A percentile compares a stretch with the other conserved stretches of the same genome.
Evolutionary conservation across 2,329 filamentous ascomycete genomes (phyloP).

Genomic region (Tolypocladium ophioglossoides): DNA sequence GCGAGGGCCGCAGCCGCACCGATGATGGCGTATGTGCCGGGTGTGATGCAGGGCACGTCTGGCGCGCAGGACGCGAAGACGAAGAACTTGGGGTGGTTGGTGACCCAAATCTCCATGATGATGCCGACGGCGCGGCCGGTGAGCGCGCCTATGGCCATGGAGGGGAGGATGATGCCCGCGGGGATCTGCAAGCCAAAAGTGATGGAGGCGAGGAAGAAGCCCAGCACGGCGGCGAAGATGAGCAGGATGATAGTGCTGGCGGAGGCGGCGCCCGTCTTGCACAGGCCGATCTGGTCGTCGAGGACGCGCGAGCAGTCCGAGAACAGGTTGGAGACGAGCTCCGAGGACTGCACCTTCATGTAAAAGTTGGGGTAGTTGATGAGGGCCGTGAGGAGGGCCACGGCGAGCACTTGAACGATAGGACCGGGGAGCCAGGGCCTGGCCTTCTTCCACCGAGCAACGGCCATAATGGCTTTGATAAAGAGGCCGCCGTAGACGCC

Average conservation of each 20-base stretch:
- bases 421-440: conserved; percentile 57
- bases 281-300: conserved; percentile 83
- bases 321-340: conserved; percentile 86
- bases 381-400: conserved; percentile 72
- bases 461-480: conserved; percentile 84
- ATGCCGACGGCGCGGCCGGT: conserved; percentile 85
- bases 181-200: conserved; percentile 94
- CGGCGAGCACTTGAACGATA: conserved; percentile 66
- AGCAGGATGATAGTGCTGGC: conserved; percentile 74
- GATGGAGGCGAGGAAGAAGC: conserved; percentile 73
- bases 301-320: conserved; percentile 74
- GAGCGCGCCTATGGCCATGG: conserved; percentile 89
- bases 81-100: conserved; percentile 64
- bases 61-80: conserved; percentile 73
- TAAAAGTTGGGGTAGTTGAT: conserved; percentile 95
- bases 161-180: conserved; percentile 89
- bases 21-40: conserved; percentile 92
- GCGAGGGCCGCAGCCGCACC: conserved; percentile 90
- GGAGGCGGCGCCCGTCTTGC: conserved; percentile 75
- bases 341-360: conserved; percentile 85
- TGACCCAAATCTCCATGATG: conserved; percentile 79
- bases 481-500: conserved; percentile 93
- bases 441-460: conserved; percentile 71
- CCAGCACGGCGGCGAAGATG: conserved; percentile 69
- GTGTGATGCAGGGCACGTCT: conserved; percentile 79